Evolutionary conservation across 257 asterid species (phyloP).

Genomic region (Nicotiana otophora): DNA sequence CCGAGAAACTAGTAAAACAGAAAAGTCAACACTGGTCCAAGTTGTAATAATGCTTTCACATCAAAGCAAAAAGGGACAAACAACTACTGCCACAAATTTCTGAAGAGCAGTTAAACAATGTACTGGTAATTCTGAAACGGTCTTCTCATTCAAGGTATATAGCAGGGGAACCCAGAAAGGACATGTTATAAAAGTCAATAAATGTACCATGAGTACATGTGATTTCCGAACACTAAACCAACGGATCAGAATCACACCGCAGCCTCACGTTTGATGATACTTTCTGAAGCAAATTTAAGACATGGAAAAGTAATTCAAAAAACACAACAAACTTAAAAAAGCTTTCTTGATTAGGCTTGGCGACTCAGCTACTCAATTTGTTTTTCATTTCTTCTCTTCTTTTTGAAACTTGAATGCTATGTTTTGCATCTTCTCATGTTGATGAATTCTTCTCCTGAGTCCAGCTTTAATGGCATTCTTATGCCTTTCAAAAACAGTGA

Average conservation of each 20-base stretch:
- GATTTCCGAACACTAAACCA: not conserved
- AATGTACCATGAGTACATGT: not conserved
- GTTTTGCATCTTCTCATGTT: not conserved
- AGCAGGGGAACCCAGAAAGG: not conserved
- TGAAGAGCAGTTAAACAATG: not conserved
- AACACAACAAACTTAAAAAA: not conserved
- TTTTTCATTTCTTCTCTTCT: not conserved
- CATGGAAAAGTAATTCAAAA: constrained; percentile 1
- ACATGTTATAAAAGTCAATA: not conserved
- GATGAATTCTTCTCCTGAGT: not conserved
- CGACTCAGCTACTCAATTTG: not conserved
- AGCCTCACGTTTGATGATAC: not conserved
- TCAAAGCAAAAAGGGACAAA: not conserved
- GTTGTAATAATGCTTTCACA: not conserved
- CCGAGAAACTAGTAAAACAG: not conserved
- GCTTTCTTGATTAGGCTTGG: not conserved
- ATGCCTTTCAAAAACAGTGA: not conserved
- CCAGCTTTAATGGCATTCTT: not conserved
- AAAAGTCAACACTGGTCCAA: not conserved
- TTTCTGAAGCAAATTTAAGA: not conserved
- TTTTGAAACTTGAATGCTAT: not conserved
- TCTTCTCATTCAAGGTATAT: not conserved
- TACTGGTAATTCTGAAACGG: not conserved
- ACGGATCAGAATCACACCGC: not conserved
- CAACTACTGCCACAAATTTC: not conserved